Evolutionary conservation across 2,329 filamentous ascomycete genomes (phyloP).

Genomic region (Aspergillus unguis): DNA sequence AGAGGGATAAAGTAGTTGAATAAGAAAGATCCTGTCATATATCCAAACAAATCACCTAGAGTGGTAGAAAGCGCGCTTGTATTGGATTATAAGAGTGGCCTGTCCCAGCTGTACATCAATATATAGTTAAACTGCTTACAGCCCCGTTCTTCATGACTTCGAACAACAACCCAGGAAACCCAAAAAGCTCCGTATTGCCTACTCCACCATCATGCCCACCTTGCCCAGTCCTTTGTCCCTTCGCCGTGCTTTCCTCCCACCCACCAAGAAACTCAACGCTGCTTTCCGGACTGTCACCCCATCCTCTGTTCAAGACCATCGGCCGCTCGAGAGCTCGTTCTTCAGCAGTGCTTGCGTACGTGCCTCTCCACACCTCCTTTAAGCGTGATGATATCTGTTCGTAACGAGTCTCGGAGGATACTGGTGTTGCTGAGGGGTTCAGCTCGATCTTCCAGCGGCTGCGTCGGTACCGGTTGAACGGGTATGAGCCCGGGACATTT

Average conservation of each 20-base stretch:
- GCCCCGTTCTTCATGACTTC: slow-evolving; percentile 91
- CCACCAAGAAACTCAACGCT: slow-evolving; percentile 81
- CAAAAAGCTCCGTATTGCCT: slow-evolving; percentile 80
- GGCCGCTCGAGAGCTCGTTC: slow-evolving; percentile 54
- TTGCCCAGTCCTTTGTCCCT: slow-evolving; percentile 43
- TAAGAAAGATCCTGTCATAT: no score
- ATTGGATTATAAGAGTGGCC: no score
- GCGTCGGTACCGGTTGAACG: slow-evolving; percentile 90
- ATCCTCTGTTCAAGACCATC: slow-evolving; percentile 88
- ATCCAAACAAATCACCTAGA: no score
- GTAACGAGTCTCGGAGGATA: slow-evolving; percentile 77
- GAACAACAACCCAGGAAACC: slow-evolving; percentile 90
- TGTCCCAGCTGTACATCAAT: slow-evolving; percentile 45
- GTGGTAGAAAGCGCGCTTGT: no score
- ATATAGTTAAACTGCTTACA: slow-evolving; percentile 85
- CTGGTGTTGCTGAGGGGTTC: slow-evolving; percentile 40
- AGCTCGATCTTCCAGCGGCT: slow-evolving; percentile 76
- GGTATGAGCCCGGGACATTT: slow-evolving; percentile 92
- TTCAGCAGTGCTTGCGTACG: slow-evolving; percentile 56
- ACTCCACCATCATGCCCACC: slow-evolving; percentile 51
- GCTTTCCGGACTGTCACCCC: slow-evolving; percentile 86
- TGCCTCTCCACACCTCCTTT: slow-evolving; percentile 65
- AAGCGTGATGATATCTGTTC: slow-evolving; percentile 67
- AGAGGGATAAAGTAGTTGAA: no score
- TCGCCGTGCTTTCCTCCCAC: slow-evolving; percentile 70